Evolutionary conservation across 116 monocot species (phyloP).

Genomic region (Cymodocea nodosa): DNA sequence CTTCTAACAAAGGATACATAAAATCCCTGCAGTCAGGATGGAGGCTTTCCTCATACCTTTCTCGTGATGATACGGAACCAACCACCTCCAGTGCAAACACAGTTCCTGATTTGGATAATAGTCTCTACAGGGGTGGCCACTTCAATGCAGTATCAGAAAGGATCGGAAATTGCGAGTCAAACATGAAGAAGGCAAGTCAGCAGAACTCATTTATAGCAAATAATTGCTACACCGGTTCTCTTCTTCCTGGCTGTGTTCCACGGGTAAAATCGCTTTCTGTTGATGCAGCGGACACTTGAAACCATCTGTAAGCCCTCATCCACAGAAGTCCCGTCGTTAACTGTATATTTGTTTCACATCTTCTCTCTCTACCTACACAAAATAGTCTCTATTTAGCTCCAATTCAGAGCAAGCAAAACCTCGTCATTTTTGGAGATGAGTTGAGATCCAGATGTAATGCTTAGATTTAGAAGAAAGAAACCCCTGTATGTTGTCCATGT

Average conservation of each 20-base stretch:
- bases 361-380: not conserved
- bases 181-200: not conserved
- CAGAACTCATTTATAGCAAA: conserved; percentile 17
- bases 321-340: not conserved
- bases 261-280: conserved; percentile 47
- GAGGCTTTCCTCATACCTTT: conserved; percentile 18
- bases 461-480: not conserved
- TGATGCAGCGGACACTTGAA: conserved; percentile 32
- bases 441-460: not conserved
- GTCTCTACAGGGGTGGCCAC: conserved; percentile 2
- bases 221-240: conserved; percentile 18
- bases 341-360: not conserved
- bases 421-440: not conserved
- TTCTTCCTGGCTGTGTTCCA: conserved; percentile 15
- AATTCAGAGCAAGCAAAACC: not conserved
- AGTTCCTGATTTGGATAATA: not conserved
- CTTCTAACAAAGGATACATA: conserved; percentile 1
- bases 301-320: not conserved
- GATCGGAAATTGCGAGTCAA: conserved; percentile 14
- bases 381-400: not conserved
- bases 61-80: conserved; percentile 5
- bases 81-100: not conserved
- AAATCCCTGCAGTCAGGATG: conserved; percentile 37
- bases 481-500: conserved; percentile 1
- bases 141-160: conserved; percentile 11